Percentiles rank a stretch among this genome's conserved stretches.
phyloP scores from a whole-genome alignment of 495 filamentous ascomycete species.

The Parachaetomium inaequale region DNA sequence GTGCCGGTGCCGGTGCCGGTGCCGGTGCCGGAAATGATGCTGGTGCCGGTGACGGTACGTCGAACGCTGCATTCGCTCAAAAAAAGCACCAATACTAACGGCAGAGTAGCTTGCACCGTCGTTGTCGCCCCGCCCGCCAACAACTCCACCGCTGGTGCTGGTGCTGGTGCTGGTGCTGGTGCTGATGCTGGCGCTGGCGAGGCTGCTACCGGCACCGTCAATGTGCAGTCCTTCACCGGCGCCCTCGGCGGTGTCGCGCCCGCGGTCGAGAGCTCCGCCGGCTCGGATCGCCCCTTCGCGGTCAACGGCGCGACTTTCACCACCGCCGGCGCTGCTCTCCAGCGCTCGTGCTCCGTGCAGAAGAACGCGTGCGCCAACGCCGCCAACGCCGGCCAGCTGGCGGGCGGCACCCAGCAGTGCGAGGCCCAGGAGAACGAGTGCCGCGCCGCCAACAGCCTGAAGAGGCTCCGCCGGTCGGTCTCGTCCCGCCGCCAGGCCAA shows the following conservation, averaged over 20 bases:
- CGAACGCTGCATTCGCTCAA: not conserved
- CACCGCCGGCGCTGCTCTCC: conserved; percentile 47
- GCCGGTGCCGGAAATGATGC: too few species aligned
- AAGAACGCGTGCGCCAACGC: conserved; percentile 56
- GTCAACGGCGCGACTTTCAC: conserved; percentile 54
- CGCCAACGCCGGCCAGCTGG: conserved; percentile 47
- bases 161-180: conserved; percentile 27
- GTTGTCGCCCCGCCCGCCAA: conserved; percentile 43
- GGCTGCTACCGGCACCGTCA: conserved; percentile 30
- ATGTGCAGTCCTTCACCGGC: conserved; percentile 57
- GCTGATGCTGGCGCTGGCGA: conserved; percentile 24
- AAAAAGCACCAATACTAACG: not conserved
- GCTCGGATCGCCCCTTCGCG: conserved; percentile 48
- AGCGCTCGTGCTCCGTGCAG: conserved; percentile 53
- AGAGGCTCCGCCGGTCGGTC: conserved; percentile 21
- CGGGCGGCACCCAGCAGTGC: conserved; percentile 45
- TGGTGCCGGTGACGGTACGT: conserved; percentile 3
- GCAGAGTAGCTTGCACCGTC: conserved; percentile 26
- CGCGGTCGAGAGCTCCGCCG: conserved; percentile 45
- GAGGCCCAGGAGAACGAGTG: conserved; percentile 46
- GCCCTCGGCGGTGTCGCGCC: conserved; percentile 51
- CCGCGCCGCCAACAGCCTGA: conserved; percentile 34
- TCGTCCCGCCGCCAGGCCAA: conserved; percentile 27
- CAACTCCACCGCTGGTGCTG: conserved; percentile 34
- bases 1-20: conserved; percentile 10